Conservation (phyloP, 805 yeast species). For the Candida golubevii region DNA sequence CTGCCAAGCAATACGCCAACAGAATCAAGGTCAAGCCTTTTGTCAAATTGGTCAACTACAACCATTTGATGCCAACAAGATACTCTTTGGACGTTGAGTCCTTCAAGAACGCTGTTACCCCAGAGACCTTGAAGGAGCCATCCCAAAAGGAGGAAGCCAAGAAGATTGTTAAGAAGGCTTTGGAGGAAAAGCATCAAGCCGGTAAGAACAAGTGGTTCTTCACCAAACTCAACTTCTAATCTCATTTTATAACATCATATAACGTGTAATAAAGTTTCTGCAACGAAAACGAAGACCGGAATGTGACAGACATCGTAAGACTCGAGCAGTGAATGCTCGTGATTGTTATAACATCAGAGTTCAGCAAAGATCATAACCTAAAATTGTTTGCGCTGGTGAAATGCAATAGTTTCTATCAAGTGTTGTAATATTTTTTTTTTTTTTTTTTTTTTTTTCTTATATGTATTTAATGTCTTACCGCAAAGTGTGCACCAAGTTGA, state of each 20-base stretch:
- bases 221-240: conserved; percentile 91
- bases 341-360: no score
- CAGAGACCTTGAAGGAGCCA: conserved; percentile 96
- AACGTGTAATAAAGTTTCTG: conserved; percentile 20
- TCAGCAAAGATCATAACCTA: no score
- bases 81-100: conserved; percentile 96
- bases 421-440: no score
- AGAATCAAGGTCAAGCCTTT: conserved; percentile 98
- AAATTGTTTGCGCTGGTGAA: no score
- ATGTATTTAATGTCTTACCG: no score
- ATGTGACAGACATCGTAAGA: background rate
- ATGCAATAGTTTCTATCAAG: no score
- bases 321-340: no score
- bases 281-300: conserved; percentile 9
- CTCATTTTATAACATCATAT: conserved; percentile 19
- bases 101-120: conserved; percentile 84
- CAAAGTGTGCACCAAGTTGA: no score
- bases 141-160: conserved; percentile 98
- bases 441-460: no score
- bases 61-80: conserved; percentile 99
- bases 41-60: conserved; percentile 98
- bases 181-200: conserved; percentile 98
- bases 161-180: conserved; percentile 98
- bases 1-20: conserved; percentile 94
- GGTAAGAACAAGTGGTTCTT: conserved; percentile 99